Percentiles rank a stretch among this genome's conserved stretches.
phyloP scores from a whole-genome alignment of 352 stramenopile genomes.

The Phytophthora pinifolia region DNA sequence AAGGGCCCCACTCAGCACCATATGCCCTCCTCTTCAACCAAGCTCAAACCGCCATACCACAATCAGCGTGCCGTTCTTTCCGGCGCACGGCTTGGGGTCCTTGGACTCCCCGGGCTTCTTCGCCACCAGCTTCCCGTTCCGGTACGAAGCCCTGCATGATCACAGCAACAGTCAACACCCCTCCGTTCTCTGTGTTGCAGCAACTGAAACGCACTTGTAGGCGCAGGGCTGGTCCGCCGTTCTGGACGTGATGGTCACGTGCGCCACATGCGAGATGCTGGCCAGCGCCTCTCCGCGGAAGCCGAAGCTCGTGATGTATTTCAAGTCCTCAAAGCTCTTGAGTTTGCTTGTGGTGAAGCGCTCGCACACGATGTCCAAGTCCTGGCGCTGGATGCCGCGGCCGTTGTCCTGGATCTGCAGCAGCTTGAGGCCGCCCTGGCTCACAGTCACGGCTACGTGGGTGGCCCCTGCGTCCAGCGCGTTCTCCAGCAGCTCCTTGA shows the following conservation, averaged over 20 bases:
- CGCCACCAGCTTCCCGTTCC: conserved; percentile 87
- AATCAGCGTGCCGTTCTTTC: conserved; percentile 83
- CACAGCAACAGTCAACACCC: neutral
- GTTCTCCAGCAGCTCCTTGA: conserved; percentile 99
- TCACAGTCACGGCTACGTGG: conserved; percentile 75
- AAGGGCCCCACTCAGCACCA: neutral
- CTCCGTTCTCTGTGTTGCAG: neutral
- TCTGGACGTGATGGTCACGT: conserved; percentile 91
- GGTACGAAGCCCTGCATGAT: conserved; percentile 83
- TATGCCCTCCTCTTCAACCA: neutral
- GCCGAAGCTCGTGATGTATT: conserved; percentile 95
- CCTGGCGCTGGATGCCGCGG: conserved; percentile 88
- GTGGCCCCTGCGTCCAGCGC: conserved; percentile 94
- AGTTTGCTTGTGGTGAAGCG: conserved; percentile 99
- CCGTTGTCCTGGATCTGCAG: conserved; percentile 97
- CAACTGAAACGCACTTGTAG: conserved; percentile 57
- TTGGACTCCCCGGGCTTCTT: conserved; percentile 62
- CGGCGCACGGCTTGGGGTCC: conserved; percentile 69
- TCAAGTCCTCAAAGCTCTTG: conserved; percentile 94
- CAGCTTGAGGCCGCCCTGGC: conserved; percentile 90
- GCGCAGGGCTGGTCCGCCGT: conserved; percentile 73
- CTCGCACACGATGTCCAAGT: conserved; percentile 96
- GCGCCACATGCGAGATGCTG: conserved; percentile 95
- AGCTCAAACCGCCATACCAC: conserved; percentile 51
- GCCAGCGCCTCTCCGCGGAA: conserved; percentile 99